Evolutionary conservation across 148 eudicot species (phyloP).

Genomic region (Cornus florida): DNA sequence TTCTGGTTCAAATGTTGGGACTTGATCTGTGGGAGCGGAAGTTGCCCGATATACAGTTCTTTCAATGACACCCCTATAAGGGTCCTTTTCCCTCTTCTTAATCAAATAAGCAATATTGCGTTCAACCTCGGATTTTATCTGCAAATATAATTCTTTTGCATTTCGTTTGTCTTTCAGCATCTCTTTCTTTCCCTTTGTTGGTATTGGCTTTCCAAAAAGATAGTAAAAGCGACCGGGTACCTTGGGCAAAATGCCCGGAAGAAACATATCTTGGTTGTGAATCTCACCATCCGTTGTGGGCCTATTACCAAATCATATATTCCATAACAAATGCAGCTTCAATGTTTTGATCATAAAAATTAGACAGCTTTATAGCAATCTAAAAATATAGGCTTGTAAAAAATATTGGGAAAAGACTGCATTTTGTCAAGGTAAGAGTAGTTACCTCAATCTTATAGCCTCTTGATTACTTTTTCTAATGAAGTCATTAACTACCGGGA

Average conservation of each 20-base stretch:
- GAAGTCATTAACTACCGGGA: conserved; percentile 53
- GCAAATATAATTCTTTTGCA: conserved; percentile 55
- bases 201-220: conserved; percentile 72
- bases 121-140: conserved; percentile 61
- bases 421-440: background rate
- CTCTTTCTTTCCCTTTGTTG: conserved; percentile 57
- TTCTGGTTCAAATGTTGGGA: conserved; percentile 69
- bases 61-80: conserved; percentile 60
- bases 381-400: background rate
- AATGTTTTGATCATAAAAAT: background rate
- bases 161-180: conserved; percentile 49
- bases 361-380: background rate
- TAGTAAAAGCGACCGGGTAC: conserved; percentile 80
- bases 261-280: conserved; percentile 52
- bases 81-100: conserved; percentile 74
- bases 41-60: conserved; percentile 50
- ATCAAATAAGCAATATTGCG: conserved; percentile 54
- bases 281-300: conserved; percentile 59
- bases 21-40: conserved; percentile 30
- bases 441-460: conserved; percentile 50
- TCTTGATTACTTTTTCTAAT: conserved; percentile 33
- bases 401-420: background rate
- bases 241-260: conserved; percentile 77
- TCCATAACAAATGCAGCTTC: background rate
- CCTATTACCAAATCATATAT: conserved; percentile 34